Percentiles rank a stretch among this genome's conserved stretches.
Evolutionary conservation across 1,284 basidiomycete species (phyloP).

Genomic region (Ustilago nuda): DNA sequence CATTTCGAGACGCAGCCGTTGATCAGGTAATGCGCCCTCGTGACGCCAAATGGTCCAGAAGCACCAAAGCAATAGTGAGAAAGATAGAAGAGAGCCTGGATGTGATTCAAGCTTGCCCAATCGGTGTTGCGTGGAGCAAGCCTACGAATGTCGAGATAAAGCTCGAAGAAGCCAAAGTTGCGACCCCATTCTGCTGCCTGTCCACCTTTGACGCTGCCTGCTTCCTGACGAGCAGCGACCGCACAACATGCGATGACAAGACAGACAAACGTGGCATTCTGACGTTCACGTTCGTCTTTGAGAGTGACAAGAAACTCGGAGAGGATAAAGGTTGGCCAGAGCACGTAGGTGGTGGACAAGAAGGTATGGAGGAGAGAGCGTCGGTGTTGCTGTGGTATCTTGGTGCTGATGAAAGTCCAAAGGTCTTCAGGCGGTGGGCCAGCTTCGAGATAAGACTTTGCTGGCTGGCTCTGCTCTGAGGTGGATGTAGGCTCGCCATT

Average conservation of each 20-base stretch:
- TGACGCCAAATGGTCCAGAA: constrained; percentile 47
- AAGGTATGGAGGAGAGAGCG: constrained; percentile 49
- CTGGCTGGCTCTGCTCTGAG: constrained; percentile 25
- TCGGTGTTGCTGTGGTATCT: constrained; percentile 49
- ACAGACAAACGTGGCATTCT: constrained; percentile 46
- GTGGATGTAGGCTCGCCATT: background rate
- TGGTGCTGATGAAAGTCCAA: constrained; percentile 48
- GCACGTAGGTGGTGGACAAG: constrained; percentile 50
- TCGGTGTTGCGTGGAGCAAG: constrained; percentile 45
- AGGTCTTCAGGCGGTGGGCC: constrained; percentile 43
- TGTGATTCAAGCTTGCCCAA: constrained; percentile 51
- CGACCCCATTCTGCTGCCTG: constrained; percentile 48
- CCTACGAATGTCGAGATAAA: constrained; percentile 47
- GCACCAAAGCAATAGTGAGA: constrained; percentile 54
- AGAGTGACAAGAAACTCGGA: constrained; percentile 50
- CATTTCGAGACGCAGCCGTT: constrained; percentile 54
- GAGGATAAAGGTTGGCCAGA: constrained; percentile 53
- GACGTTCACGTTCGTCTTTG: constrained; percentile 38
- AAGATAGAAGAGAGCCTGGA: constrained; percentile 51
- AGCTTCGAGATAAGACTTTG: constrained; percentile 32
- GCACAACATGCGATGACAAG: constrained; percentile 52
- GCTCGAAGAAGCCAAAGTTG: constrained; percentile 50
- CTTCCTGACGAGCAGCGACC: constrained; percentile 47
- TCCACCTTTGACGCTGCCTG: constrained; percentile 49
- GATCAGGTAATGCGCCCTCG: constrained; percentile 47